Base-by-base conservation (phyloP, 169 alveolate species). In the Toxoplasma gondii region DNA sequence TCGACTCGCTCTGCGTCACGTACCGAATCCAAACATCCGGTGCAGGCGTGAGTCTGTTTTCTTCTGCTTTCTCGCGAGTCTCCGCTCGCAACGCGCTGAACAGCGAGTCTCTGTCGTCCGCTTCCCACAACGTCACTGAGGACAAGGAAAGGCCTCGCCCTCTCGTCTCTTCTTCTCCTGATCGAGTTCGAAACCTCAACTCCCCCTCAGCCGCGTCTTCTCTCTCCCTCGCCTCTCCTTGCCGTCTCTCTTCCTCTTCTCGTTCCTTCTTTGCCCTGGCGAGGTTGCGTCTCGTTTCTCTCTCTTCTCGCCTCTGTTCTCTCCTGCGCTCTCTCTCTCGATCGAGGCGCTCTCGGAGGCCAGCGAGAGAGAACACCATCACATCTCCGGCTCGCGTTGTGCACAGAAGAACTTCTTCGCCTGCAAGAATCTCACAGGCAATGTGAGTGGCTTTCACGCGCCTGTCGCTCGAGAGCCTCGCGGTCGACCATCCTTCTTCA, bases 391-490 rank as follows among this genome's bases (percentile, higher is more conserved):
- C 84, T 16, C 84, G 44, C n/a, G 84, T 74, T 9, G 49, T 34
- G 44, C 38, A 1, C 31, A 74, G 45, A 24, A 74, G 84, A 27
- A 74, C 84, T 36, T 74, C 84, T n/a, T 74, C 84, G 44, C 84
- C 84, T 27, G 84, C 84, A n/a, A 74, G 84, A n/a, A n/a, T 74
- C 84, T 74, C 84, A 44, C 84, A 74, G 44, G 39, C 43, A 44
- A 74, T 22, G 84, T 36, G 1, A 4, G 84, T 74, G 84, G n/a
- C 43, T 1, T 44, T 41, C 7, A 31, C 84, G 84, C 84, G 84
- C 27, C 84, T 17, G 44, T 36, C n/a, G 38, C 84, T 10, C 45
- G 49, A 9, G 43, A n/a, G 9, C 45, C 31, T 10, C 45, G 31
- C 5, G 44, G 39, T n/a, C 45, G 58, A 49, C n/a, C 82, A 22